These are phyloP conservation scores for Priceomyces carsonii DNA, from an alignment of 805 yeast species.

Conservation along the genomic window DNA sequence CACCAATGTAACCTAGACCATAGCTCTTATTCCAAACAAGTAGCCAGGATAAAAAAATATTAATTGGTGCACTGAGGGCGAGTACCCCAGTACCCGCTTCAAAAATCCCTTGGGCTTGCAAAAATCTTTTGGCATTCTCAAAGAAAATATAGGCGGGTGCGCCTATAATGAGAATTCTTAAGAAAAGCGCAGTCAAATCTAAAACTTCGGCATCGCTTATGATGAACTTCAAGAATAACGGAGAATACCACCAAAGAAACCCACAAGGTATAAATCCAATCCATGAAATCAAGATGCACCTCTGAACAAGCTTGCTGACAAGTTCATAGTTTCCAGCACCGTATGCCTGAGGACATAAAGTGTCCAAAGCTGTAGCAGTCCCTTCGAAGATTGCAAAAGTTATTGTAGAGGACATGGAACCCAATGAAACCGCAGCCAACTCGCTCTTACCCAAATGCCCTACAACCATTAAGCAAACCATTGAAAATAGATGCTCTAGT, in stretches of 20 bases:
- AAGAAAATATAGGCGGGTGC: constrained; percentile 47
- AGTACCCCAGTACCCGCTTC: constrained; percentile 48
- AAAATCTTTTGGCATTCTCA: constrained; percentile 41
- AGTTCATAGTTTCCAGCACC: constrained; percentile 43
- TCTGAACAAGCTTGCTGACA: constrained; percentile 39
- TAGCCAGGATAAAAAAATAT: constrained; percentile 39
- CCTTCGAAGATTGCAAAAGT: constrained; percentile 48
- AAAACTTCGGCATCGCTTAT: constrained; percentile 36
- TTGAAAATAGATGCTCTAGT: constrained; percentile 44
- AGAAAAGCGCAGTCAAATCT: constrained; percentile 32
- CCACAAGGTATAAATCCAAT: constrained; percentile 40
- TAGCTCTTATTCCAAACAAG: constrained; percentile 42
- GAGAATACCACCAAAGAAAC: constrained; percentile 41
- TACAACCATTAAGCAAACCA: constrained; percentile 43
- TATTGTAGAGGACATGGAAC: constrained; percentile 45
- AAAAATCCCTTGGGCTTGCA: constrained; percentile 49
- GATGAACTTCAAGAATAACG: constrained; percentile 25
- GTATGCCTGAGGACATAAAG: constrained; percentile 47
- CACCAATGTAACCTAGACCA: constrained; percentile 45
- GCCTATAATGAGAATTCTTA: constrained; percentile 36
- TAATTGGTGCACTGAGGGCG: constrained; percentile 42
- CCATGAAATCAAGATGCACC: constrained; percentile 36
- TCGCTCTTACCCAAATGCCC: constrained; percentile 47
- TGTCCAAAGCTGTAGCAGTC: constrained; percentile 46
- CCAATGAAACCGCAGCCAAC: constrained; percentile 47